Evolutionary conservation across 306 rosid genomes (phyloP), one percentile per base, ranked within the genome.

Genomic region (Prunus salicina): DNA sequence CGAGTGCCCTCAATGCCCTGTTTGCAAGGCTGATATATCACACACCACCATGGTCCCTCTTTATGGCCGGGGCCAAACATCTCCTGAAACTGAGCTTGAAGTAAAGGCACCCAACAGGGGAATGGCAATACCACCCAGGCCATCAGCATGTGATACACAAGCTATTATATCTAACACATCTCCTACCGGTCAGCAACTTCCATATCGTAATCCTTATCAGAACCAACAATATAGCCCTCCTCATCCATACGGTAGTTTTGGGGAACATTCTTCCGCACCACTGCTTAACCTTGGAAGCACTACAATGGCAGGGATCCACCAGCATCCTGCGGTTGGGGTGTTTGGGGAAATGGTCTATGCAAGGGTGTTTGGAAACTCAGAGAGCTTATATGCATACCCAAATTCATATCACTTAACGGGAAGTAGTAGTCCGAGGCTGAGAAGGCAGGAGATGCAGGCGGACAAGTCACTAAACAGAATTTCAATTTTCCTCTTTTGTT

Each of bases 1-100:
- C 43, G 97, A 92, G 84, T 94, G 69, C 64, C 96, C 96, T 12
- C 97, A 86, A 67, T 96, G 99, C 83, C 98, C 99, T 14, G 98
- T 96, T 69, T 96, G 99, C 83, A 92, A 93, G 83, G 93, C 91
- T 52, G 85, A 86, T 64, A 91, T 92, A 81, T 91, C 96, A 49
- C 91, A 88, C 77, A 82, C 84, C 55, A 77, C 97, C 69, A 84
- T 96, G 97, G 88, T 93, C 22, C 99, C 99, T 12, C 85, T 96
- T 11, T 96, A 91, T 19, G 97, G 93, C 67, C 87, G 96, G 8
- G 95, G 97, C 75, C 87, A 85, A 57, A 15, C 80, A 51, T 52
- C 81, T 5, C 52, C 83, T 18, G 88, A 83, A 67, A 15, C 72
- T 18, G 81, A 71, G 67, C 63, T 15, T 0, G 88, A 82, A 63